Evolutionary conservation across 192 early-diverging fungal species (phyloP).

Genomic region (Coemansia sp.): DNA sequence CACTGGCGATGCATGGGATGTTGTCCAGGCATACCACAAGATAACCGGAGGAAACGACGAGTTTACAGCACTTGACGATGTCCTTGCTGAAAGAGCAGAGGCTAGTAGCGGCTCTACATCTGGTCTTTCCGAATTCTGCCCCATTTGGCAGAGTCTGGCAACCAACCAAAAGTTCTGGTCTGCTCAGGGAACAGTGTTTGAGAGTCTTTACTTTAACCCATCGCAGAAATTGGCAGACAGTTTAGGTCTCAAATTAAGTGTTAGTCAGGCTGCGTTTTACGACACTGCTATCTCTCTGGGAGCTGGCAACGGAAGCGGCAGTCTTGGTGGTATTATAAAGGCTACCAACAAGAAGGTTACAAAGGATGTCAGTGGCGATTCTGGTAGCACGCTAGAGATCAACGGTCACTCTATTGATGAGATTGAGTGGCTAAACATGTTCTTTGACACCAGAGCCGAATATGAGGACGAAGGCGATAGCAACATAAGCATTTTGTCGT

Average conservation of each 20-base stretch:
- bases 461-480: neutral
- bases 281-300: constrained; percentile 48
- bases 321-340: constrained; percentile 18
- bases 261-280: constrained; percentile 36
- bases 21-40: constrained; percentile 32
- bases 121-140: constrained; percentile 48
- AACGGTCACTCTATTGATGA: constrained; percentile 14
- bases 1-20: constrained; percentile 39
- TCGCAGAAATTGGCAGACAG: constrained; percentile 19
- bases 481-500: neutral
- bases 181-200: constrained; percentile 28
- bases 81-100: constrained; percentile 9
- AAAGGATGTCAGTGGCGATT: neutral
- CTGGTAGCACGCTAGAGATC: constrained; percentile 13
- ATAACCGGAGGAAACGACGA: constrained; percentile 13
- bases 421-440: constrained; percentile 25
- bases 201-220: constrained; percentile 28
- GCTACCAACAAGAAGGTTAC: constrained; percentile 15
- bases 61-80: constrained; percentile 22
- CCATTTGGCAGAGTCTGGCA: constrained; percentile 38
- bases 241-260: constrained; percentile 16
- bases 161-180: constrained; percentile 30
- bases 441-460: constrained; percentile 24
- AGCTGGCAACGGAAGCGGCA: constrained; percentile 16
- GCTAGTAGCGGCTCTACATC: constrained; percentile 9